A percentile compares a stretch with the other conserved stretches of the same genome.
Conservation (phyloP, 1,284 basidiomycete species). For the Microbotryum lychnidis-dioicae region DNA sequence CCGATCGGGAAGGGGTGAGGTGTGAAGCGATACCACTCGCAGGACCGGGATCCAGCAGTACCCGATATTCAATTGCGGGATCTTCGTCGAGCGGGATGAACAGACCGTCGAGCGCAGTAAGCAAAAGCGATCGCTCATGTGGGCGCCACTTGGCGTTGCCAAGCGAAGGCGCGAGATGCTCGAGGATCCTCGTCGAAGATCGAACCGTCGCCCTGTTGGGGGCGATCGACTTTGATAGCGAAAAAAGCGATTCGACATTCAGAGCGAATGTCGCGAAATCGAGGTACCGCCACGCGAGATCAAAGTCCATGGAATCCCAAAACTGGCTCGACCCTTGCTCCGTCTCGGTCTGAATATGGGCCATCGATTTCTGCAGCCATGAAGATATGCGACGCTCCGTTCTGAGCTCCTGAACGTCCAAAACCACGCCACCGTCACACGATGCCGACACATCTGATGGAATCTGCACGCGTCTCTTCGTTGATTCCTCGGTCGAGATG, state of each 20-base stretch:
- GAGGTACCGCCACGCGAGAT: conserved; percentile 56
- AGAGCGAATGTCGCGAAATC: conserved; percentile 60
- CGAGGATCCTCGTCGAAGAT: conserved; percentile 52
- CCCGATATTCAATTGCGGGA: conserved; percentile 39
- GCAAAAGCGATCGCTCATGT: conserved; percentile 54
- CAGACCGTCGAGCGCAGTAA: conserved; percentile 59
- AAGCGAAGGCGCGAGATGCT: conserved; percentile 20
- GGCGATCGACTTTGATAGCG: conserved; percentile 52
- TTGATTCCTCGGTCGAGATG: conserved; percentile 11
- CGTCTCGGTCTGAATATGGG: conserved; percentile 36
- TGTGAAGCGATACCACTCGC: conserved; percentile 60
- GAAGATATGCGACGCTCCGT: too few species aligned
- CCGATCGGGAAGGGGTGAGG: conserved; percentile 38
- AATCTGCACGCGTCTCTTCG: background rate
- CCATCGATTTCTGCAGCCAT: too few species aligned
- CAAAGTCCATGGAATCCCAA: conserved; percentile 46
- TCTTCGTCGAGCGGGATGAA: conserved; percentile 38
- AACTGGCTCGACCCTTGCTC: conserved; percentile 38
- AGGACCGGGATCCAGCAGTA: conserved; percentile 54
- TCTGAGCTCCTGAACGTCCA: too few species aligned
- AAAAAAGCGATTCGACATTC: conserved; percentile 58
- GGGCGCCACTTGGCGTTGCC: conserved; percentile 36
- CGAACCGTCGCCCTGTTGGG: conserved; percentile 54
- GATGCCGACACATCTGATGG: background rate
- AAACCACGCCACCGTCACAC: background rate